phyloP scores from a whole-genome alignment of 2,329 filamentous ascomycete genomes.

The Fusarium tanahbumbuense region DNA sequence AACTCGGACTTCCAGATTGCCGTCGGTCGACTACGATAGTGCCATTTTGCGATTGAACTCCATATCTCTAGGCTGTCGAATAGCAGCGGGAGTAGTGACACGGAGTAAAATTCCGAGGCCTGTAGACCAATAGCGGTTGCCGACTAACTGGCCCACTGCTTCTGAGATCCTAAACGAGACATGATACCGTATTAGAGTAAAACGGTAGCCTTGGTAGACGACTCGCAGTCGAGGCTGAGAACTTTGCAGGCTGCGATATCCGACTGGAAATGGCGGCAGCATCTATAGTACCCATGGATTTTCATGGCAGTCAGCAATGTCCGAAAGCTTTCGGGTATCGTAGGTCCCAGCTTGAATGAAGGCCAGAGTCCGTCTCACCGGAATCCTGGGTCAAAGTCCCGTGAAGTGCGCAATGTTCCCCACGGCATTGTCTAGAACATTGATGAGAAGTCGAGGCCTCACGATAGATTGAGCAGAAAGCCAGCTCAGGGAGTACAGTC shows the following conservation, averaged over 20 bases:
- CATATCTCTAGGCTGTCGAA: background rate
- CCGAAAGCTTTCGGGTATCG: constrained; percentile 22
- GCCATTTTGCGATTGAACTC: background rate
- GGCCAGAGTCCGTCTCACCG: constrained; percentile 15
- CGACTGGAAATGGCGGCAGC: background rate
- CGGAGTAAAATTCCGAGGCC: background rate
- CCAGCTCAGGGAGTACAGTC: background rate
- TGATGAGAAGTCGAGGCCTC: constrained; percentile 5
- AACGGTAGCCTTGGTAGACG: background rate
- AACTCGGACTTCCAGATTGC: background rate
- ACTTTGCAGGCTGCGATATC: background rate
- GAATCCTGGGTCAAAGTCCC: constrained; percentile 1
- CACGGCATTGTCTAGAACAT: constrained; percentile 39
- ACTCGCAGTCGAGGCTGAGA: background rate
- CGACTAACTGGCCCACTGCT: background rate
- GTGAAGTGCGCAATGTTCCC: constrained; percentile 10
- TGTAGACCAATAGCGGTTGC: background rate
- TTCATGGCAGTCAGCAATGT: background rate
- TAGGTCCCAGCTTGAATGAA: background rate
- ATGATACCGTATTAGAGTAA: background rate
- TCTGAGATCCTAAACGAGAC: background rate
- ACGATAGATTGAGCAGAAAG: background rate
- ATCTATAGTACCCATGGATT: background rate
- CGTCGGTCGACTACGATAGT: background rate
- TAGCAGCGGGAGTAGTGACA: background rate